phyloP scores from a whole-genome alignment of 306 rosid species.

The Astragalus glycyphyllos region DNA sequence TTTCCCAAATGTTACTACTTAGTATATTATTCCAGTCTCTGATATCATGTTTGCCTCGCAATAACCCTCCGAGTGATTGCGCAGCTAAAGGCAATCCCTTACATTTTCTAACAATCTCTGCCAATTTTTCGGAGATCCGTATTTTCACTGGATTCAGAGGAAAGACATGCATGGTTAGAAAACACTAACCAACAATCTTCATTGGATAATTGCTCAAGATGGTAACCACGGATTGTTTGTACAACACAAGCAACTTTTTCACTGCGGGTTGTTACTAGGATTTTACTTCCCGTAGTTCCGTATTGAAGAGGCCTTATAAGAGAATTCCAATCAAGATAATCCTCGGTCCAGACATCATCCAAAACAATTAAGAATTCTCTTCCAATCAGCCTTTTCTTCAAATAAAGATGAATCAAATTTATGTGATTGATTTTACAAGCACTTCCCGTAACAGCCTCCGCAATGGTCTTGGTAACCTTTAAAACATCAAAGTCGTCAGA shows the following conservation, averaged over 20 bases:
- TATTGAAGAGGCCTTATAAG: conserved; percentile 3
- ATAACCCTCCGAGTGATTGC: conserved; percentile 26
- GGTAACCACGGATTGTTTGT: background rate
- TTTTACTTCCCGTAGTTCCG: conserved; percentile 10
- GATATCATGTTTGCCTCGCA: background rate
- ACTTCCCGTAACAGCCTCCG: background rate
- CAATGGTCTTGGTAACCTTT: background rate
- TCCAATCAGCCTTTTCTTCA: background rate
- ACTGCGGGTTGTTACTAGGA: conserved; percentile 2
- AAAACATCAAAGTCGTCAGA: background rate
- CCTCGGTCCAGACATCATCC: conserved; percentile 15
- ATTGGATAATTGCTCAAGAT: background rate
- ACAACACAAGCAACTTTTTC: conserved; percentile 1
- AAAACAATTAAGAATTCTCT: conserved; percentile 10
- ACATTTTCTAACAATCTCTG: conserved; percentile 9
- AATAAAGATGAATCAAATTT: background rate
- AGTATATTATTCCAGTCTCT: background rate
- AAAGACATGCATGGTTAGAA: background rate
- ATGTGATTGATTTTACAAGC: background rate
- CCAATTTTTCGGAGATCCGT: background rate
- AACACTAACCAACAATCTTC: conserved; percentile 19
- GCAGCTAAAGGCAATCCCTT: conserved; percentile 34
- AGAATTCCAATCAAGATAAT: conserved; percentile 8
- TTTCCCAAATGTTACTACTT: conserved; percentile 10
- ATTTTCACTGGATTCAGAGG: background rate